Evolutionary conservation across 2,329 filamentous ascomycete genomes (phyloP), one percentile per base, ranked within the genome.

Genomic region (Paramyrothecium roridum): DNA sequence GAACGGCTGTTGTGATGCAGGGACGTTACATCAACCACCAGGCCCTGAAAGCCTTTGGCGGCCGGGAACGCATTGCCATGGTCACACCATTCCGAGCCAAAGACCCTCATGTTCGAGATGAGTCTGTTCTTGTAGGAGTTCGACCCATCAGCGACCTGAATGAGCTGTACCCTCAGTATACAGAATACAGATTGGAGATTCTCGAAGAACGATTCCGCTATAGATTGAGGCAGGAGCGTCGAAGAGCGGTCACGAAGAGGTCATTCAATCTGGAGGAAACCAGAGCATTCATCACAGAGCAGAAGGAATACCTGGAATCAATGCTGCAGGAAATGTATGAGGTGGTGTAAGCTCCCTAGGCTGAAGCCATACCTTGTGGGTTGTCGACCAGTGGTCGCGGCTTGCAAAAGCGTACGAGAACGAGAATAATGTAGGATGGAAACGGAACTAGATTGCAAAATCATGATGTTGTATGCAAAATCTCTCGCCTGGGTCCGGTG

Each of bases 11-110:
- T 1, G 76, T 88, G n/a, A 73, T 88, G 46, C 86, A 89, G 67
- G 86, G 86, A 17, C 77, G 85, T 21, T 87, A 88, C 70, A 85
- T 89, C 57, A 80, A 83, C 59, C 86, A 89, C 65, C 79, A 83
- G 56, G 86, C 85, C 2, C 75, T 87, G 19, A 80, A 78, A 13
- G 81, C 84, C 11, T 69, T 83, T 2, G 83, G 83, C 19, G 76
- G 76, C 4, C 77, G 78, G 22, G 86, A 88, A 67, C 80, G 85
- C 34, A 87, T 89, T 68, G 83, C 77, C 47, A 84, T 86, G 72
- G 84, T 89, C 52, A 89, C 86, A 0, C 84, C 82, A 3, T 88
- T 87, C 72, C 78, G 86, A 11, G 84, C 86, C 2, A 80, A 77
- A 52, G 78, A 75, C 21, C 73, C 84, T 2, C 72, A 71, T 20